phyloP scores from a whole-genome alignment of 208 protist species.

The Zelonia costaricensis region DNA sequence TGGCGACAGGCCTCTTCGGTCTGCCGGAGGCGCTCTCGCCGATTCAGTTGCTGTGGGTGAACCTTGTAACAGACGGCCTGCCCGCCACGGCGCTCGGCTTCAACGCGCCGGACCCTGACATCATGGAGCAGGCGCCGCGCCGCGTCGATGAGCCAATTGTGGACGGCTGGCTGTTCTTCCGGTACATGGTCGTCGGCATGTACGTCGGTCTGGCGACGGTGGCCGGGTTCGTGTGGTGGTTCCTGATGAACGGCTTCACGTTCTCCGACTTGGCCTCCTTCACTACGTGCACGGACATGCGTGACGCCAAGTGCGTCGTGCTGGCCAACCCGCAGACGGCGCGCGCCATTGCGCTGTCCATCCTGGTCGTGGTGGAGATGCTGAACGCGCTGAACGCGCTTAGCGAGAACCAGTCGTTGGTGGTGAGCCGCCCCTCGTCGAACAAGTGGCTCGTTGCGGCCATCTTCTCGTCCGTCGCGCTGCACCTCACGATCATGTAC shows the following conservation, averaged over 20 bases:
- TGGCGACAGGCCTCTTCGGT: slow-evolving; percentile 85
- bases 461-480: slow-evolving; percentile 77
- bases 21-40: slow-evolving; percentile 94
- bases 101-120: slow-evolving; percentile 84
- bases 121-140: slow-evolving; percentile 91
- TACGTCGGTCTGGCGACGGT: slow-evolving; percentile 90
- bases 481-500: slow-evolving; percentile 94
- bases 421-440: slow-evolving; percentile 59
- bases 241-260: slow-evolving; percentile 77
- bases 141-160: slow-evolving; percentile 88
- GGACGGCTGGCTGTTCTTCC: slow-evolving; percentile 79
- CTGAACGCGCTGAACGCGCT: slow-evolving; percentile 95
- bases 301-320: slow-evolving; percentile 46
- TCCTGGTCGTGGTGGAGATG: slow-evolving; percentile 96
- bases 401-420: slow-evolving; percentile 92
- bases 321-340: slow-evolving; percentile 70
- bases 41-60: slow-evolving; percentile 98
- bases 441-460: slow-evolving; percentile 87
- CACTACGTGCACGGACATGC: slow-evolving; percentile 56
- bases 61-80: slow-evolving; percentile 99
- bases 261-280: slow-evolving; percentile 61
- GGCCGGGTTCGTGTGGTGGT: slow-evolving; percentile 84
- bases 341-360: slow-evolving; percentile 89
- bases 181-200: slow-evolving; percentile 81
- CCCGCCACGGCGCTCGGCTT: slow-evolving; percentile 97